These are phyloP conservation scores for Fusarium sp. DNA, from an alignment of 2,329 filamentous ascomycete species.

Conservation along the genomic window DNA sequence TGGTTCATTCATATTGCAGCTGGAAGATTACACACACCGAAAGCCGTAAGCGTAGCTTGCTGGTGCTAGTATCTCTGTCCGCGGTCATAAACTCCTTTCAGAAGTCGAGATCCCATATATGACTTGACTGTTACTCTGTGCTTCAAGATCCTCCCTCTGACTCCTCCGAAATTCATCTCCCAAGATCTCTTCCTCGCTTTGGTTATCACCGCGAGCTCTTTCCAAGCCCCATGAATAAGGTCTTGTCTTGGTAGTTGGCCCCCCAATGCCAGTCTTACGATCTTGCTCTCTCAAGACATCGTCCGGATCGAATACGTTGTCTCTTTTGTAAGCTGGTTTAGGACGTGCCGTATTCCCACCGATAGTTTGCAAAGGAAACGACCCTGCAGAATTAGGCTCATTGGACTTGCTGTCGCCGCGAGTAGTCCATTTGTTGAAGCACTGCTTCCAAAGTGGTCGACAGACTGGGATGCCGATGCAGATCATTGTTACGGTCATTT, in stretches of 20 bases:
- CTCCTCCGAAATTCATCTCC: slow-evolving; percentile 31
- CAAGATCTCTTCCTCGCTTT: slow-evolving; percentile 43
- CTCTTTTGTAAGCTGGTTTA: neutral
- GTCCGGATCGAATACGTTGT: neutral
- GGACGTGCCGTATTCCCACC: slow-evolving; percentile 28
- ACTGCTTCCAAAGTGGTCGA: slow-evolving; percentile 53
- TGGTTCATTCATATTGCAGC: too few species aligned
- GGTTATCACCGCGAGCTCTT: slow-evolving; percentile 14
- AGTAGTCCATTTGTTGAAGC: slow-evolving; percentile 37
- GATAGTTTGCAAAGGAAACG: slow-evolving; percentile 34
- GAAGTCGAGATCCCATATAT: slow-evolving; percentile 4
- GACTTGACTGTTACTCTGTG: neutral
- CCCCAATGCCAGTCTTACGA: slow-evolving; percentile 9
- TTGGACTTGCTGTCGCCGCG: slow-evolving; percentile 42
- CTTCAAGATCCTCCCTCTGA: slow-evolving; percentile 21
- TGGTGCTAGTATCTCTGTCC: neutral
- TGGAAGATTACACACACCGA: neutral
- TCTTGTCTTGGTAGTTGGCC: slow-evolving; percentile 11
- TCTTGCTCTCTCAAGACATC: slow-evolving; percentile 24
- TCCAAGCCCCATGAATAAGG: slow-evolving; percentile 6
- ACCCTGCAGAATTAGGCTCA: slow-evolving; percentile 24
- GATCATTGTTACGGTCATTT: slow-evolving; percentile 56
- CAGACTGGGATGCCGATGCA: slow-evolving; percentile 57
- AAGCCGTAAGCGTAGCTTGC: neutral
- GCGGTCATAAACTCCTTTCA: neutral